Percentiles rank a stretch among this genome's conserved stretches.
These are phyloP conservation scores for Boletus calvinii DNA, from an alignment of 1,284 basidiomycete genomes.

Conservation along the genomic window DNA sequence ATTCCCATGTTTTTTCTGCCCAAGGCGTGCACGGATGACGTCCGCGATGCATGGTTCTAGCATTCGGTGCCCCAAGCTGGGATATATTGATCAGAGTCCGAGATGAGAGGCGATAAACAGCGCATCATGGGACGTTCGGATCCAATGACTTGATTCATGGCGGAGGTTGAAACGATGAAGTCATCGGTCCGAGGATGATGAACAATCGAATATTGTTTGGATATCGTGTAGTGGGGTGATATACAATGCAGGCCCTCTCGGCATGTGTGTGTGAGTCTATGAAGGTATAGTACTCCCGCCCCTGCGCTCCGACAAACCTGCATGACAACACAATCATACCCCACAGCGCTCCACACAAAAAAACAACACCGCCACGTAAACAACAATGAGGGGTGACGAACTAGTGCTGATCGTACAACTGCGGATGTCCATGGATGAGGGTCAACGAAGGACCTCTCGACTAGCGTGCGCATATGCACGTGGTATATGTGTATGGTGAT, in stretches of 20 bases:
- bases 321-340: conserved; percentile 18
- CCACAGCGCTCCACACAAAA: conserved; percentile 24
- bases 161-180: conserved; percentile 28
- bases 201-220: conserved; percentile 1
- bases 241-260: conserved; percentile 31
- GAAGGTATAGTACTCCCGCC: conserved; percentile 15
- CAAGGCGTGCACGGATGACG: conserved; percentile 2
- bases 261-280: conserved; percentile 24
- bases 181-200: conserved; percentile 27
- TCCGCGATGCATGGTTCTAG: neutral
- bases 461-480: conserved; percentile 38
- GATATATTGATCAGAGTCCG: conserved; percentile 29
- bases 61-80: conserved; percentile 14
- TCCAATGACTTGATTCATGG: neutral
- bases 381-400: conserved; percentile 14
- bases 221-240: conserved; percentile 12
- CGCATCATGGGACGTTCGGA: neutral
- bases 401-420: conserved; percentile 30
- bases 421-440: conserved; percentile 22
- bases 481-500: conserved; percentile 35
- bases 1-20: neutral
- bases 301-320: conserved; percentile 24
- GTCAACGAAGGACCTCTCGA: conserved; percentile 11
- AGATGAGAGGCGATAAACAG: conserved; percentile 15
- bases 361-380: conserved; percentile 2